Conservation (phyloP, 345 rosid species). For the Camelina hispida region DNA sequence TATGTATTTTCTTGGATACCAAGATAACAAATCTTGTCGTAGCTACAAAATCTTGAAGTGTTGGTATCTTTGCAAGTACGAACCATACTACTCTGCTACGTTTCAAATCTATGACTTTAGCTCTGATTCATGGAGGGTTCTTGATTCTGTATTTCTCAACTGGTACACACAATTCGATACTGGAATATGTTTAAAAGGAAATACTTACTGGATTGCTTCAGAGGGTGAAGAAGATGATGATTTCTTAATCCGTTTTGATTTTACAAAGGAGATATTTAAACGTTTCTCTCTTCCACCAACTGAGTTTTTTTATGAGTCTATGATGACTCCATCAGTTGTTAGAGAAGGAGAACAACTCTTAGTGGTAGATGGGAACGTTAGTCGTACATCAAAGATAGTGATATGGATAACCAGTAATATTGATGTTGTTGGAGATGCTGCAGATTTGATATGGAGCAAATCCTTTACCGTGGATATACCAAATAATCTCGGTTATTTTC, state of each 20-base stretch:
- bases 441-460: background rate
- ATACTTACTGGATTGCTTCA: background rate
- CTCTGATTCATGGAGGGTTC: background rate
- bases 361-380: background rate
- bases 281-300: background rate
- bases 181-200: background rate
- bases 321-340: background rate
- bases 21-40: background rate
- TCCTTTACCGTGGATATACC: background rate
- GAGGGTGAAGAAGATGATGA: background rate
- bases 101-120: background rate
- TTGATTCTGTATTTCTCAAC: background rate
- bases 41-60: slow-evolving; percentile 15
- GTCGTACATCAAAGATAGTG: background rate
- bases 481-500: no score
- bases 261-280: background rate
- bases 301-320: background rate
- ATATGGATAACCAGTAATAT: background rate
- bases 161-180: background rate
- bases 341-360: background rate
- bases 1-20: background rate
- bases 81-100: background rate
- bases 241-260: background rate
- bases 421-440: background rate
- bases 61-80: background rate